phyloP scores from a whole-genome alignment of 2,329 filamentous ascomycete genomes.

The Fusarium longipes region DNA sequence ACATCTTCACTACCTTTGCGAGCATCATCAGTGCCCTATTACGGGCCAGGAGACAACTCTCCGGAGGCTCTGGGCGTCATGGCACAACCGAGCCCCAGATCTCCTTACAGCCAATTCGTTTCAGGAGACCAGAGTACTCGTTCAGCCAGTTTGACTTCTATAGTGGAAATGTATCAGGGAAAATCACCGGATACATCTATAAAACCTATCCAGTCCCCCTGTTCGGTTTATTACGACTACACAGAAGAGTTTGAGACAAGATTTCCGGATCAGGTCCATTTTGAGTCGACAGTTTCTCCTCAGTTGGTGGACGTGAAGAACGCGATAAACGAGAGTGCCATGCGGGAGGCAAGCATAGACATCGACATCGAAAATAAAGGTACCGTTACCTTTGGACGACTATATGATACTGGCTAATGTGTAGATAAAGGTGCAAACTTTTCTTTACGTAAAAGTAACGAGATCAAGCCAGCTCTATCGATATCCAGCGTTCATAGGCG shows the following conservation, averaged over 20 bases:
- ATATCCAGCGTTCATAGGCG: background rate
- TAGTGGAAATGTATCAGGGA: conserved; percentile 60
- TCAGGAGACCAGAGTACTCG: conserved; percentile 55
- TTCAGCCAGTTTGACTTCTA: conserved; percentile 62
- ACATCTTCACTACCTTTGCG: conserved; percentile 53
- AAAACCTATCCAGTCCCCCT: conserved; percentile 46
- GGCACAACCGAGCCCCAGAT: conserved; percentile 42
- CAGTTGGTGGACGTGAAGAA: conserved; percentile 45
- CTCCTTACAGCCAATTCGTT: conserved; percentile 47
- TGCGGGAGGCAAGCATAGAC: background rate
- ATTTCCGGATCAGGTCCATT: conserved; percentile 25
- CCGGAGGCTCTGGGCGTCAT: conserved; percentile 54
- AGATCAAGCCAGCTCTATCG: background rate
- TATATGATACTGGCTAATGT: background rate
- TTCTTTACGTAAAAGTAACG: background rate
- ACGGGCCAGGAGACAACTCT: conserved; percentile 37
- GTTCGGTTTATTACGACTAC: conserved; percentile 65
- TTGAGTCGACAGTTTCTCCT: conserved; percentile 48
- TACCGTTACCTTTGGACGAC: background rate
- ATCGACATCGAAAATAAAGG: background rate
- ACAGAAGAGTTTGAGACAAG: conserved; percentile 61
- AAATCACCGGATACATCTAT: conserved; percentile 43
- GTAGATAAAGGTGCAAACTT: background rate
- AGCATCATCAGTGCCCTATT: conserved; percentile 44
- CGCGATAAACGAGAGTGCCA: conserved; percentile 44